Conservation (phyloP, 2,329 filamentous ascomycete genomes). For the Fusarium incarnatum region DNA sequence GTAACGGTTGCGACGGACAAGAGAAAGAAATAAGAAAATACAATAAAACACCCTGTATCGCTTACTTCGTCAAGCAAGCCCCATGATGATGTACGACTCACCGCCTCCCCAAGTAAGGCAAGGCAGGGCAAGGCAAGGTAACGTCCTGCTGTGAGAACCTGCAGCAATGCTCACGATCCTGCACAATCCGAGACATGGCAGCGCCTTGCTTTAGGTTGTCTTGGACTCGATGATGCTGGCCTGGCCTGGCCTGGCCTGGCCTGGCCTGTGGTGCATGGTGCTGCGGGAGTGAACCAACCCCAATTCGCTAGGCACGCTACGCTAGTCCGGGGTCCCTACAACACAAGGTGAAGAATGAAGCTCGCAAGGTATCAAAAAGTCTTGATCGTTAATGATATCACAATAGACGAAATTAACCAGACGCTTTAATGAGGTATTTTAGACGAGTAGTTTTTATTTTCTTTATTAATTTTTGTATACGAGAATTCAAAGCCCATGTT, state of each 20-base stretch:
- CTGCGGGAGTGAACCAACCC: conserved; percentile 23
- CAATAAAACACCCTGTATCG: conserved; percentile 3
- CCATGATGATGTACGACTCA: conserved; percentile 16
- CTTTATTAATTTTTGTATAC: not conserved
- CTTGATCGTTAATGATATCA: not conserved
- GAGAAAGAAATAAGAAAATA: not conserved
- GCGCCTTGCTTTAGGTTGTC: not conserved
- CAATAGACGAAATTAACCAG: not conserved
- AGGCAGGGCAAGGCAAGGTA: not conserved
- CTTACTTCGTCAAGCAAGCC: not conserved
- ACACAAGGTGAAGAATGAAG: not conserved
- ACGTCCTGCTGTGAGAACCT: not conserved
- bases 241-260: not conserved
- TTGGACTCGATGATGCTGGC: conserved; percentile 6
- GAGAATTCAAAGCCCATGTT: not conserved
- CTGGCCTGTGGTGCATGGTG: not conserved
- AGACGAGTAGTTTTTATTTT: not conserved
- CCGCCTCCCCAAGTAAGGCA: conserved; percentile 19
- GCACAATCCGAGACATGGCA: conserved; percentile 5
- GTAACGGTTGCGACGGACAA: conserved; percentile 23
- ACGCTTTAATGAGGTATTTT: not conserved
- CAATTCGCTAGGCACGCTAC: conserved; percentile 7
- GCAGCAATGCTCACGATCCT: conserved; percentile 13
- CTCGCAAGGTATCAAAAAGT: not conserved
- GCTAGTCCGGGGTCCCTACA: not conserved